phyloP scores from a whole-genome alignment of 495 filamentous ascomycete species.

The Copromyces sp. region DNA sequence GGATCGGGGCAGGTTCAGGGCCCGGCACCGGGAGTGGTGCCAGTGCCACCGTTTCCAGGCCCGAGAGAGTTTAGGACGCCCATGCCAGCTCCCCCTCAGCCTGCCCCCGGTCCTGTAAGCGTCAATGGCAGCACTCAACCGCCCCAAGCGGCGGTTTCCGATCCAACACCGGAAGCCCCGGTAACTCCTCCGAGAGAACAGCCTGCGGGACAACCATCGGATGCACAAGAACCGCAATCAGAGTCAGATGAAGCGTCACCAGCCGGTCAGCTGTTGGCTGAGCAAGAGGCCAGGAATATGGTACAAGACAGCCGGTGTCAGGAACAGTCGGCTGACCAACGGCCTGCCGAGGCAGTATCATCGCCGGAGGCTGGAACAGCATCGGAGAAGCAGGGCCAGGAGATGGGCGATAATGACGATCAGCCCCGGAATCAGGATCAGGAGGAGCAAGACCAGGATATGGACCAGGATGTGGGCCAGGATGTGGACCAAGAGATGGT shows the following conservation, averaged over 20 bases:
- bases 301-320: background rate
- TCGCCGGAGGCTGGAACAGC: background rate
- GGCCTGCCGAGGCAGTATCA: background rate
- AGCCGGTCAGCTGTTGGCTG: background rate
- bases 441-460: background rate
- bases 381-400: background rate
- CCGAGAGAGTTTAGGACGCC: background rate
- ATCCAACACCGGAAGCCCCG: background rate
- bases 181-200: background rate
- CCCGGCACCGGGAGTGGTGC: background rate
- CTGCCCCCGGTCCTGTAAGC: background rate
- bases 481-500: background rate
- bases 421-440: background rate
- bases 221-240: background rate
- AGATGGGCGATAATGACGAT: background rate
- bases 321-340: background rate
- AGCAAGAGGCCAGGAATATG: background rate
- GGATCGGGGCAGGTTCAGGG: background rate
- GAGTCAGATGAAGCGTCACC: background rate
- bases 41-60: background rate
- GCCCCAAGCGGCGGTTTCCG: background rate
- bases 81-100: background rate
- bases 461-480: background rate
- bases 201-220: background rate
- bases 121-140: background rate